Evolutionary conservation across 2,329 filamentous ascomycete genomes (phyloP), one percentile per base, ranked within the genome.

Genomic region (Paracoccidioides lutzii): DNA sequence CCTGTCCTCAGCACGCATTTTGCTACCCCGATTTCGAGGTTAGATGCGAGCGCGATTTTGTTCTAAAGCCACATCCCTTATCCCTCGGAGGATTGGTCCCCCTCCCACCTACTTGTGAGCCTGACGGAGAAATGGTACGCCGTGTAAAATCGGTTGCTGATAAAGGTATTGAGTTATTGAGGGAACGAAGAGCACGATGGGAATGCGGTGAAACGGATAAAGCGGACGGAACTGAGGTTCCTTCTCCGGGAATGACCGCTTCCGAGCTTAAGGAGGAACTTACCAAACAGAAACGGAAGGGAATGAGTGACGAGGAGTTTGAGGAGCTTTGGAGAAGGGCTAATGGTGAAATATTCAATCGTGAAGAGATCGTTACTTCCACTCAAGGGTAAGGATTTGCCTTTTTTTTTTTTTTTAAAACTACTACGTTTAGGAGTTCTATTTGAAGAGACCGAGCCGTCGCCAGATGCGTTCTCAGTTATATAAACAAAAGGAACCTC

Each of bases 91-190:
- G 93, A 0, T 66, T 94, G 3, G 66, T 97, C 4, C 93, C 93
- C 6, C 74, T 98, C 7, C 83, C 90, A 5, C 91, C 94, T 1
- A 90, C 88, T 4, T 98, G 93, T 70, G 91, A 96, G 71, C 87
- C 93, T 0, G 94, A 98, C 69, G 90, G 90, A 58, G 89, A 94
- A 65, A 96, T 95, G 70, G 88, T 86, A 6, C 83, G 88, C 42
- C 85, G 87, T 15, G 86, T 97, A 51, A 88, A 91, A 65, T 82
- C 85, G 22, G 89, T 98, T 14, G 89, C 90, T 6, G 85, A 97
- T 67, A 87, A 85, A 68, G 90, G 88, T 1, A 80, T 97, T 3
- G 89, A 95, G 64, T 85, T 90, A 63, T 79, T 98, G 51, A 81
- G 93, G 54, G 83, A 95, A 62, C 83, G 88, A 43, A 83, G 88